A percentile compares a stretch with the other conserved stretches of the same genome.
Evolutionary conservation across 495 filamentous ascomycete species (phyloP).

Genomic region (Chlorociboria aeruginascens): DNA sequence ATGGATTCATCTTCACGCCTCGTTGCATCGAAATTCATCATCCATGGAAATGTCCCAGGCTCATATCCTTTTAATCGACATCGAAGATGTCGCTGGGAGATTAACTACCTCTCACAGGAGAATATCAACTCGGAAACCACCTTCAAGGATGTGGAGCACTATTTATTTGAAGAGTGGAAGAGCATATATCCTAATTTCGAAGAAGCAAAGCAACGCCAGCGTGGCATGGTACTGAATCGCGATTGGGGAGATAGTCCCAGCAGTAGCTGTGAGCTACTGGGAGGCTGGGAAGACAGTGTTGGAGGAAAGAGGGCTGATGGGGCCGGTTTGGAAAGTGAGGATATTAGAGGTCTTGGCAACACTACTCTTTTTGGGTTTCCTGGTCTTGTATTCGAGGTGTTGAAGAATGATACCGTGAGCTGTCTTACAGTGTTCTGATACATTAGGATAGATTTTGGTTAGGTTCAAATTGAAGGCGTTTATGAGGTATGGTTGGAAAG

Average conservation of each 20-base stretch:
- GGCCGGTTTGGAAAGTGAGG: constrained; percentile 30
- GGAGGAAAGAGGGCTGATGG: constrained; percentile 21
- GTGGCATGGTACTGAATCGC: constrained; percentile 79
- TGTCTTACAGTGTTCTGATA: constrained; percentile 72
- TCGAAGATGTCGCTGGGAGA: constrained; percentile 77
- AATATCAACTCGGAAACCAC: constrained; percentile 60
- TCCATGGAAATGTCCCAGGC: constrained; percentile 90
- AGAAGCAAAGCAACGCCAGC: constrained; percentile 51
- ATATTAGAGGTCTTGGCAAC: constrained; percentile 53
- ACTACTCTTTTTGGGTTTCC: constrained; percentile 91
- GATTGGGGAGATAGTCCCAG: constrained; percentile 88
- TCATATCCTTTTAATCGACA: constrained; percentile 96
- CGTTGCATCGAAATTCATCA: constrained; percentile 77
- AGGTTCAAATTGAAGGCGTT: not conserved
- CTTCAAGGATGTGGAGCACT: constrained; percentile 55
- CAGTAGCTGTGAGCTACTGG: constrained; percentile 78
- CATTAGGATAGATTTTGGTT: not conserved
- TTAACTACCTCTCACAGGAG: constrained; percentile 39
- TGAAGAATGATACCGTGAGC: constrained; percentile 85
- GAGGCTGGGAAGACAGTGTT: constrained; percentile 74
- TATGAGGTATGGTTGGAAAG: not conserved
- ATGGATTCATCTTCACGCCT: constrained; percentile 39
- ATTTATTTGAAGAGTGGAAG: constrained; percentile 62
- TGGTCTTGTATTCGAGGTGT: constrained; percentile 85
- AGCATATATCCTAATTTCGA: constrained; percentile 46